Evolutionary conservation across 2,329 filamentous ascomycete genomes (phyloP), one percentile per base, ranked within the genome.

Genomic region (Arthrobotrys pseudoclavata): DNA sequence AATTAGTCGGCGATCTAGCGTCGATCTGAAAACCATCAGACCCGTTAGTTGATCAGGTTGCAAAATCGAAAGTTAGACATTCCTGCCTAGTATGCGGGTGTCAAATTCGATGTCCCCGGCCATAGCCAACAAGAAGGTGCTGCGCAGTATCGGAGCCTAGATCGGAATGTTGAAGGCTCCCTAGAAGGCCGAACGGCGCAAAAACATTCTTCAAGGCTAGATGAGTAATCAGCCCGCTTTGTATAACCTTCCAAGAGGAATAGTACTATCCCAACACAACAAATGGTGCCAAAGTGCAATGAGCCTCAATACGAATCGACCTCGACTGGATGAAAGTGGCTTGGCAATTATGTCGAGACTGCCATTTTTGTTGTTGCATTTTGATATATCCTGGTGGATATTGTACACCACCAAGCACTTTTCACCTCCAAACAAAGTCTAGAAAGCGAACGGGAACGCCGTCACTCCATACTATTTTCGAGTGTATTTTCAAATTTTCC

Each of bases 151-250:
- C 13, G 37, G 12, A 40, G 37, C 37, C 37, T 40, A 12, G 12
- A 40, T 13, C 3, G 37, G 15, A 13, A 15, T 40, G 13, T 40
- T 40, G 37, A 12, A n/a, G 13, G 13, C 12, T 31, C 1, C 12
- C 12, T 40, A 40, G 37, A 40, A 40, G 9, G 37, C 15, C 34
- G 4, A 40, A 15, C 10, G 2, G 5, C 31, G 12, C 31, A 9
- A 34, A 9, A 34, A 34, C 4, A 34, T 9, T 9, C 31, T 9
- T 9, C 12, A 9, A 9, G 34, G 10, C 34, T 7, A 45, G 15
- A 45, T 45, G 42, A 45, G 42, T 45, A 45, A 45, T 45, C 42
- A 45, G n/a, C 42, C 42, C 42, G 42, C 42, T 45, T 45, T 45
- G 42, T 45, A 45, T 20, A 45, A 45, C 42, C 42, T 45, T 45